These are phyloP conservation scores for Microcyclospora tardicrescens DNA, from an alignment of 2,329 filamentous ascomycete species.

Conservation along the genomic window DNA sequence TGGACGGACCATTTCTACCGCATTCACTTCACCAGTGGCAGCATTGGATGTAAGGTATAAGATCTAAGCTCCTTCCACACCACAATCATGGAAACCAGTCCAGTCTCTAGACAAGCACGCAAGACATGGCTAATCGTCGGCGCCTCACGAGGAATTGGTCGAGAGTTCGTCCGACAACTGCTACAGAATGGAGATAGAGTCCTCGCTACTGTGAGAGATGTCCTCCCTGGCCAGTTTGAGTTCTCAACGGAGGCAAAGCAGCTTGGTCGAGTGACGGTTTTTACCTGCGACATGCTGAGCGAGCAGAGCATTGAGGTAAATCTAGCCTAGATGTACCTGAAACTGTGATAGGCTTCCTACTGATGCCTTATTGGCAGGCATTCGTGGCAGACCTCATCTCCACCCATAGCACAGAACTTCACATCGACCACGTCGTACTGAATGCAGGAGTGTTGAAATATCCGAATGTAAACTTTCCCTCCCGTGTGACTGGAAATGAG, in stretches of 20 bases:
- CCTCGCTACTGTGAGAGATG: slow-evolving; percentile 38
- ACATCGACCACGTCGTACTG: slow-evolving; percentile 42
- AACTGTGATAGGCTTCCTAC: too few relatives aligned
- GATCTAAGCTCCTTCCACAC: too few relatives aligned
- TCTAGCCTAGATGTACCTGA: background rate
- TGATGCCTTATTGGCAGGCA: slow-evolving; percentile 19
- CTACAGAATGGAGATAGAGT: slow-evolving; percentile 35
- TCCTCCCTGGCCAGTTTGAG: slow-evolving; percentile 5
- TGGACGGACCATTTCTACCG: too few relatives aligned
- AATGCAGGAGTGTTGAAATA: slow-evolving; percentile 46
- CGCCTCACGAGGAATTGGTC: slow-evolving; percentile 36
- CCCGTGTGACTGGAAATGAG: background rate
- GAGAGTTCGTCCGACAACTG: slow-evolving; percentile 41
- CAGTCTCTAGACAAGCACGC: too few relatives aligned
- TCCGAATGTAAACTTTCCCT: slow-evolving; percentile 36
- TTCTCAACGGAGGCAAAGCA: background rate
- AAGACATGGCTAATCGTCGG: slow-evolving; percentile 36
- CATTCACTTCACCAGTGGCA: too few relatives aligned
- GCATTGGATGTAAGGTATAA: too few relatives aligned
- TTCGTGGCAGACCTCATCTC: slow-evolving; percentile 25
- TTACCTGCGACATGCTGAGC: slow-evolving; percentile 38
- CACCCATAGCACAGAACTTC: slow-evolving; percentile 24
- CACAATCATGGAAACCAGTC: too few relatives aligned
- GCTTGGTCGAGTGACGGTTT: slow-evolving; percentile 4
- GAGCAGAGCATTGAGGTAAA: slow-evolving; percentile 39